A percentile compares a stretch with the other conserved stretches of the same genome.
Conservation (phyloP, 306 rosid genomes). For the Pyrus pyrifolia region DNA sequence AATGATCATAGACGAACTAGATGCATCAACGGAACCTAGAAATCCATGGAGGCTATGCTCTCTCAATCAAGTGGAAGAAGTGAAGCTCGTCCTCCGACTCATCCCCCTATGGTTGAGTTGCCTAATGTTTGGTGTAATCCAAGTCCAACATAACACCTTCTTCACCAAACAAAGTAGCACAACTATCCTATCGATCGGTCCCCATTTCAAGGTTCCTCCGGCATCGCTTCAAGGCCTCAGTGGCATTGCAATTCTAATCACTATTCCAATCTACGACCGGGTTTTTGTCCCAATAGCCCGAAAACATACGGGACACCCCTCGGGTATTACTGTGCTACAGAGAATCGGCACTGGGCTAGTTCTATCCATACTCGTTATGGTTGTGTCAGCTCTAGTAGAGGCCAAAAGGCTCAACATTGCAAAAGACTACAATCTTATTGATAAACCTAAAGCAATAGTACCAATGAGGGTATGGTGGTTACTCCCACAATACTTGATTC, state of each 20-base stretch:
- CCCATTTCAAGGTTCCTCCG: conserved; percentile 47
- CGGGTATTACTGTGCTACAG: conserved; percentile 64
- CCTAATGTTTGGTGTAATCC: conserved; percentile 50
- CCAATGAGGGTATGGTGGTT: conserved; percentile 77
- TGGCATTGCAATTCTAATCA: conserved; percentile 35
- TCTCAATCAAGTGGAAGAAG: conserved; percentile 68
- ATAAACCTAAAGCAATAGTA: conserved; percentile 31
- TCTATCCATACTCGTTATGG: conserved; percentile 54
- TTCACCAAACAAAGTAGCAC: conserved; percentile 67
- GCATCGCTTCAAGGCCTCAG: conserved; percentile 60
- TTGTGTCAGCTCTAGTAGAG: conserved; percentile 48
- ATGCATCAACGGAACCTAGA: conserved; percentile 33
- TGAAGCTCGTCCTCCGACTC: conserved; percentile 52
- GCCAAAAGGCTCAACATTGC: conserved; percentile 48
- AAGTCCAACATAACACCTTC: conserved; percentile 52
- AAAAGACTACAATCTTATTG: conserved; percentile 27
- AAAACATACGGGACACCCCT: conserved; percentile 35
- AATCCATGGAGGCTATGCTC: conserved; percentile 81
- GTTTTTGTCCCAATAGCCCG: conserved; percentile 37
- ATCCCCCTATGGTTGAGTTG: conserved; percentile 74
- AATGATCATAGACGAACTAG: conserved; percentile 41
- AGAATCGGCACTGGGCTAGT: conserved; percentile 59
- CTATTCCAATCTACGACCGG: conserved; percentile 49
- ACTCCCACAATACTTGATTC: conserved; percentile 57
- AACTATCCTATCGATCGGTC: conserved; percentile 42